Percentiles rank a stretch among this genome's conserved stretches.
Evolutionary conservation across 2,329 filamentous ascomycete genomes (phyloP).

Genomic region (Colletotrichum tofieldiae): DNA sequence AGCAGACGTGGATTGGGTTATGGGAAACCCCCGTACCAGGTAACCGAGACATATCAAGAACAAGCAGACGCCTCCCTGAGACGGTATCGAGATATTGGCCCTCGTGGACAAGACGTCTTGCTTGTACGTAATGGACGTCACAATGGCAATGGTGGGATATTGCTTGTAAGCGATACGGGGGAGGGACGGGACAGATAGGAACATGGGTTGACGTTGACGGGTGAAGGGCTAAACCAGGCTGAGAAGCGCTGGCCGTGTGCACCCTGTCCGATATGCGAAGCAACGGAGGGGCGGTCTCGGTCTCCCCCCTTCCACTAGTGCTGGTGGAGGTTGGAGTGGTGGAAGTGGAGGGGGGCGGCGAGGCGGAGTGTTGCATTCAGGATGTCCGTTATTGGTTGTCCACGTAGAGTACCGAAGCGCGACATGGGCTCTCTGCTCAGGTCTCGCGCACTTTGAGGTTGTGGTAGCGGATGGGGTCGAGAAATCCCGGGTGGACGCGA

Average conservation of each 20-base stretch:
- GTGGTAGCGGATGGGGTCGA: not conserved
- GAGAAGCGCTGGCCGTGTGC: constrained; percentile 2
- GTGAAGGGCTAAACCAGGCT: constrained; percentile 8
- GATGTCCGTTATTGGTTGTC: not conserved
- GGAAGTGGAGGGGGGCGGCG: constrained; percentile 5
- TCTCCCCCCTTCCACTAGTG: not conserved
- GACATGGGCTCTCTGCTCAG: not conserved
- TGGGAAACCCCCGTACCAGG: not conserved
- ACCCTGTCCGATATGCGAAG: constrained; percentile 6
- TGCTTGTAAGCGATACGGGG: constrained; percentile 30
- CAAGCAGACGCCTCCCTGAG: no score
- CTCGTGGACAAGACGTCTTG: not conserved
- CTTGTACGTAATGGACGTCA: constrained; percentile 39
- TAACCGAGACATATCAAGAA: not conserved
- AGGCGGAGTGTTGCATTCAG: not conserved
- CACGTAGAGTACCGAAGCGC: not conserved
- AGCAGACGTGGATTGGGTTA: not conserved
- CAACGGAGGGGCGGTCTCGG: constrained; percentile 8
- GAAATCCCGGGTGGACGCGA: not conserved
- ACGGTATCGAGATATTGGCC: not conserved
- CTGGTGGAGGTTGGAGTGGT: not conserved
- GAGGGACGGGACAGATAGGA: constrained; percentile 12
- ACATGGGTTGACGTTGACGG: constrained; percentile 2
- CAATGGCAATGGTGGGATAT: constrained; percentile 23
- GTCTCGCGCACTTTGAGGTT: not conserved